Base-by-base conservation (phyloP, 2,329 filamentous ascomycete genomes). In the Calonectria leucothoes region DNA sequence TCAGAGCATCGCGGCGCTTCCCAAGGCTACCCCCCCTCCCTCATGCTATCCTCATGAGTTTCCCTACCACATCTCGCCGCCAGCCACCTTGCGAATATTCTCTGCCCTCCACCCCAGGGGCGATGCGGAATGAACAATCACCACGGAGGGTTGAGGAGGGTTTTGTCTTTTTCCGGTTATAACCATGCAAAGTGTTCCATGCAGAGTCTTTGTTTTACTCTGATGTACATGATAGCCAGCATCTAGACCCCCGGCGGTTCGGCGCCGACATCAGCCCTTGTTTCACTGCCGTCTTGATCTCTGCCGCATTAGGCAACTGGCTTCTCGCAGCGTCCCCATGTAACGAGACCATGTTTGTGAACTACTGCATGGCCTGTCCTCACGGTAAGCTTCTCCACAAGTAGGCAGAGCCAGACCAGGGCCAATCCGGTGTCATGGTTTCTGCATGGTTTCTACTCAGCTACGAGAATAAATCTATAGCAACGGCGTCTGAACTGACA, bases 161-260 rank as follows among this genome's bases (percentile, higher is more conserved):
- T 39, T 39, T 20, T 27, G 20, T 48, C 65, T 42, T 59, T 29
- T 59, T 29, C 35, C 37, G 31, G 45, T 64, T 37, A 45, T 23
- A 71, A 35, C 42, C 29, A 48, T 48, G 27, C 48, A 14, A 42
- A 66, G 48, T 66, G 61, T 52, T 66, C 52, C 69, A 67, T 76
- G 67, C 61, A 63, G 70, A 55, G 48, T 51, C 39, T 65, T 52
- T 68, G 52, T 67, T 45, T 68, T 57, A 66, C 70, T 66, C 48
- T 70, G 37, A 37, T 69, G 48, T 63, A 71, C 55, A 45, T 64
- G 65, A 65, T 39, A 12, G 55, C 64, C 49, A 55, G 52, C 72
- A 78, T 78, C 78, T 76, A 75, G 78, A 78, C 75, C 78, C 48
- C 77, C 45, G 70, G 69, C 55, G 67, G 68, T 73, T 72, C 69